These are phyloP conservation scores for Trichothecium roseum DNA, from an alignment of 2,329 filamentous ascomycete genomes.

Conservation along the genomic window DNA sequence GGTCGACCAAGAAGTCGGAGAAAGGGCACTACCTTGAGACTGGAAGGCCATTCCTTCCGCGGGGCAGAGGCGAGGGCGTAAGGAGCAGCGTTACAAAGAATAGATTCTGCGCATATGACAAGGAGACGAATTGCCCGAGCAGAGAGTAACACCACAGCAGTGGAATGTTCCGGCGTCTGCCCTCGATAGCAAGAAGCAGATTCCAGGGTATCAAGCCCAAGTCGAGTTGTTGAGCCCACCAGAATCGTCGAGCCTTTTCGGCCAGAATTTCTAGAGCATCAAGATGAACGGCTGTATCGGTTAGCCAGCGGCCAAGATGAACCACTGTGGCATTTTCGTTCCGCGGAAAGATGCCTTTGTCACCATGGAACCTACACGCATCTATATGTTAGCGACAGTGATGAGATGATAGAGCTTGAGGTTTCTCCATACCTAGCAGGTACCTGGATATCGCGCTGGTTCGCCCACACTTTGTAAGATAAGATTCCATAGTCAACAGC, in stretches of 20 bases:
- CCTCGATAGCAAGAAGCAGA: constrained; percentile 47
- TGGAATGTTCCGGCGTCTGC: constrained; percentile 44
- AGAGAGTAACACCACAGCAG: constrained; percentile 45
- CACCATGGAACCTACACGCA: constrained; percentile 12
- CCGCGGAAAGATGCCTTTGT: constrained; percentile 24
- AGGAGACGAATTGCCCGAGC: constrained; percentile 46
- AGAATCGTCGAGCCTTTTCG: constrained; percentile 43
- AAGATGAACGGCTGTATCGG: constrained; percentile 37
- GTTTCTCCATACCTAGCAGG: constrained; percentile 26
- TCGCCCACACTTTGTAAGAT: constrained; percentile 41
- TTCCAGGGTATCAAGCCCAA: constrained; percentile 43
- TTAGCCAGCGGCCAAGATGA: constrained; percentile 40
- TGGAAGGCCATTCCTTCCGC: constrained; percentile 11
- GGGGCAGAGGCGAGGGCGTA: constrained; percentile 36
- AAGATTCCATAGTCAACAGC: constrained; percentile 29
- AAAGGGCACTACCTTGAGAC: constrained; percentile 14
- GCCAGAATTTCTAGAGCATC: constrained; percentile 45
- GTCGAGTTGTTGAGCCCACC: constrained; percentile 54
- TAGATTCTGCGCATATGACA: constrained; percentile 53
- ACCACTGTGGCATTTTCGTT: constrained; percentile 17
- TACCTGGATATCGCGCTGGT: constrained; percentile 23
- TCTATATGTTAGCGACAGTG: too few species aligned
- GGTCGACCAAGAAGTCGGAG: background rate
- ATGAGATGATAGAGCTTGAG: constrained; percentile 6
- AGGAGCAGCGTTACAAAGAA: constrained; percentile 51